Evolutionary conservation across 208 protist species (phyloP).

Genomic region (Crithidia acanthocephali): DNA sequence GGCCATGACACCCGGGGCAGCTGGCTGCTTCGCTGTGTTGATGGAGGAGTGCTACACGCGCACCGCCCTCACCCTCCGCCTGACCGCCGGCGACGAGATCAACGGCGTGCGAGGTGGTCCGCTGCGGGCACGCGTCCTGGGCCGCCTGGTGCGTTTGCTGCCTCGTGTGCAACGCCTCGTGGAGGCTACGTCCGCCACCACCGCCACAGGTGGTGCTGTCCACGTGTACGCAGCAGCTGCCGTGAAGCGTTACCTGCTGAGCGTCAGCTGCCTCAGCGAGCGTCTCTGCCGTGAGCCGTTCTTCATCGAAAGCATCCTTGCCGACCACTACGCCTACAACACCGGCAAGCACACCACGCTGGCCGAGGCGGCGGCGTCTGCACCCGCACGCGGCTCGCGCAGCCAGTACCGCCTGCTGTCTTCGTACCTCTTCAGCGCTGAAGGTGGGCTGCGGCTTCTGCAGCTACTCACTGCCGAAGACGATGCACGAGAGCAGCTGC

Average conservation of each 20-base stretch:
- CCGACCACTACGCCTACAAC: slow-evolving; percentile 41
- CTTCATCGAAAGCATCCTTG: slow-evolving; percentile 50
- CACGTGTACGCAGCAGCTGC: slow-evolving; percentile 7
- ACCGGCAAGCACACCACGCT: slow-evolving; percentile 15
- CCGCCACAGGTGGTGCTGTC: no score
- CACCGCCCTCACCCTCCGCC: slow-evolving; percentile 10
- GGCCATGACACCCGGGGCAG: neutral
- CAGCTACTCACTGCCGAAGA: slow-evolving; percentile 35
- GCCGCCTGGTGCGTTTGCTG: slow-evolving; percentile 43
- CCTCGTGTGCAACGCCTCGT: slow-evolving; percentile 21
- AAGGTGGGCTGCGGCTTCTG: slow-evolving; percentile 68
- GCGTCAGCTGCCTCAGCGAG: slow-evolving; percentile 43
- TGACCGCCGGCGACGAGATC: slow-evolving; percentile 17
- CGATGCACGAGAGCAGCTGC: slow-evolving; percentile 24
- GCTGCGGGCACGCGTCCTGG: slow-evolving; percentile 32
- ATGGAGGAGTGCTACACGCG: slow-evolving; percentile 27
- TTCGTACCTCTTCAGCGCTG: slow-evolving; percentile 70
- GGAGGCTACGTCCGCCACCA: neutral
- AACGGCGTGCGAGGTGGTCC: slow-evolving; percentile 21
- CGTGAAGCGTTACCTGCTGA: slow-evolving; percentile 44
- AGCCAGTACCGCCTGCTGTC: slow-evolving; percentile 39
- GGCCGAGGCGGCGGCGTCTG: neutral
- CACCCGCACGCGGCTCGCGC: neutral
- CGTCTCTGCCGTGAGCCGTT: slow-evolving; percentile 37
- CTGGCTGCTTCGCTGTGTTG: slow-evolving; percentile 12